phyloP scores from a whole-genome alignment of 2,329 filamentous ascomycete genomes.

The Botrytis elliptica region DNA sequence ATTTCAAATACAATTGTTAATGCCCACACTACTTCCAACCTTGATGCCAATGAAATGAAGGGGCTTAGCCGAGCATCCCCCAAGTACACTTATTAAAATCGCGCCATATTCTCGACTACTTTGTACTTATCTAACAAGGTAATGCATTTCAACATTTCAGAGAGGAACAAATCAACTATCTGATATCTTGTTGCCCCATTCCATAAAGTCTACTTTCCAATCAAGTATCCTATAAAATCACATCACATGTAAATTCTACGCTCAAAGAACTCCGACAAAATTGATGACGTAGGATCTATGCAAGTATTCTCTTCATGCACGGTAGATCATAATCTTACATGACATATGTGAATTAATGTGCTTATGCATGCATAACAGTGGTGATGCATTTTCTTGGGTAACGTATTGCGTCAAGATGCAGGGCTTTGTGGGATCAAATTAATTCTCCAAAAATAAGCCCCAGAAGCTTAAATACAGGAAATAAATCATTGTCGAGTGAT shows the following conservation, averaged over 20 bases:
- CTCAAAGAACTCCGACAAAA: not conserved
- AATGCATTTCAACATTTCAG: not conserved
- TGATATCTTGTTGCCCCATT: not conserved
- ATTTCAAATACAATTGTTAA: too few relatives aligned
- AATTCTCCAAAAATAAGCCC: not conserved
- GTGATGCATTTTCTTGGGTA: not conserved
- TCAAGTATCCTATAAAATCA: too few relatives aligned
- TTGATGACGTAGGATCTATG: not conserved
- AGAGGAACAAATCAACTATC: too few relatives aligned
- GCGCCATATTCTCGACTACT: not conserved
- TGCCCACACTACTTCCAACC: not conserved
- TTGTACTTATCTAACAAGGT: not conserved
- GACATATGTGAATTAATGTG: not conserved
- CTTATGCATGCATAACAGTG: not conserved
- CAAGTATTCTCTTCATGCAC: not conserved
- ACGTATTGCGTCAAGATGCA: not conserved
- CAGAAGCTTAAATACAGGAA: not conserved
- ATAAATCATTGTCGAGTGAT: not conserved
- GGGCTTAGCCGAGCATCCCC: not conserved
- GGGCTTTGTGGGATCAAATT: not conserved
- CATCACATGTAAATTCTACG: not conserved
- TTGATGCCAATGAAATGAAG: not conserved
- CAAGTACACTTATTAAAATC: too few relatives aligned
- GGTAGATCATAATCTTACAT: not conserved
- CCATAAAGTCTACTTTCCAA: not conserved